A percentile compares a stretch with the other conserved stretches of the same genome.
Conservation (phyloP, 1,139 yeast species). For the Hyphopichia fennica region DNA sequence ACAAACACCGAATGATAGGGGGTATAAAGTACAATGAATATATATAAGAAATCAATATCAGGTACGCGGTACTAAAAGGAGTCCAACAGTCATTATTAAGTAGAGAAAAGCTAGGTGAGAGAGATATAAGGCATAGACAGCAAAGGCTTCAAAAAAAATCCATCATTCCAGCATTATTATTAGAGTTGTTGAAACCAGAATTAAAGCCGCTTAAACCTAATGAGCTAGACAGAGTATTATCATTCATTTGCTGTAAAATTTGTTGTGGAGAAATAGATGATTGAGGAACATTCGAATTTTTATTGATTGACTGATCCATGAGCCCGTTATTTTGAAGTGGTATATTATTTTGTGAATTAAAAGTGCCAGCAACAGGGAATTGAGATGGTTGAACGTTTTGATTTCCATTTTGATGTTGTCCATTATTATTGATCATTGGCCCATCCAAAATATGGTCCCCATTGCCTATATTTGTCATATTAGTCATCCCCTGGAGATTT, state of each 20-base stretch:
- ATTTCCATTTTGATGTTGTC: neutral
- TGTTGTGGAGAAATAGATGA: conserved; percentile 42
- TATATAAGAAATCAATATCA: too few relatives aligned
- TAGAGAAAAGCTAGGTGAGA: neutral
- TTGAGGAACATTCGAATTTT: neutral
- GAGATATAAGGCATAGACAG: too few relatives aligned
- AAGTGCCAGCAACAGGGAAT: conserved; percentile 3
- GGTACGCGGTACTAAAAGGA: too few relatives aligned
- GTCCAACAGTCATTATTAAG: too few relatives aligned
- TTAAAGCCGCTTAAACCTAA: neutral
- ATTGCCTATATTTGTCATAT: neutral
- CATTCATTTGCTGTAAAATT: conserved; percentile 32
- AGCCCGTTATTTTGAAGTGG: conserved; percentile 1
- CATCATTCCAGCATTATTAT: conserved; percentile 11
- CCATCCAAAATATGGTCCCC: neutral
- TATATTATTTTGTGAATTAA: conserved; percentile 3
- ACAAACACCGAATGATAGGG: neutral
- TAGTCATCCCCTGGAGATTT: neutral
- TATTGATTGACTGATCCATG: neutral
- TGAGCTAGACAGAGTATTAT: conserved; percentile 8
- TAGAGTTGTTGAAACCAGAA: conserved; percentile 3
- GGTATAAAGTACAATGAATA: too few relatives aligned
- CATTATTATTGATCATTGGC: neutral
- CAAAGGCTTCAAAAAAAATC: conserved; percentile 14
- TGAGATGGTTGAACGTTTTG: neutral